Base-by-base conservation (phyloP, 2,329 filamentous ascomycete species). In the Exophiala sp. region DNA sequence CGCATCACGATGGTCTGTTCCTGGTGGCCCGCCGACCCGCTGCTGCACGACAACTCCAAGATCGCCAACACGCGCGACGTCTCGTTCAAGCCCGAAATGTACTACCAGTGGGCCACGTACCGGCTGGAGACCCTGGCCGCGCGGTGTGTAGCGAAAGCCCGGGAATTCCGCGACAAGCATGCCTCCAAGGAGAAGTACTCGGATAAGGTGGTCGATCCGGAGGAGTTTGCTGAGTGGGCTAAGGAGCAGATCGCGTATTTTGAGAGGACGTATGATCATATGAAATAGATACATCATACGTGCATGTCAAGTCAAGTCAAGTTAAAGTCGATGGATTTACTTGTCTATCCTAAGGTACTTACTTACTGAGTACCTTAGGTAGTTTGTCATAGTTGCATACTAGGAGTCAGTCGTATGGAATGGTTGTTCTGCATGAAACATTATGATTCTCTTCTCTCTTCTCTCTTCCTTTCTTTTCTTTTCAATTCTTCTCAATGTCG, bases 1-100 rank as follows among this genome's bases (percentile, higher is more conserved):
- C 76, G 81, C 24, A 83, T 85, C 64, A 79, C 73, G 38, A 80
- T 82, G 67, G 80, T 85, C 40, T 84, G 81, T 0, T 79, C 78
- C 2, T 83, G 83, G 67, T 73, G 82, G 6, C 80, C 82, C 0
- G 74, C 73, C 41, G 73, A 70, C 18, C 69, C 79, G 1, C 66
- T 66, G 13, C 59, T 78, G 24, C 71, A 70, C 9, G 82, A 85
- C 58, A 79, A 83, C 58, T 77, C 76, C 1, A 76, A 78, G 2
- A 69, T 85, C 38, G 77, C 73, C 2, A 81, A 76, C 1, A 76
- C 82, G 10, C 75, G 80, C 1, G 70, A 70, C 1, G 76, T 82
- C 53, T 81, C 78, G 3, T 67, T 80, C 53, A 65, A 80, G 2
- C 67, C 69, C 0, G 74, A 78, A 57, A 68, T 83, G 2, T 84